Evolutionary conservation across 2,329 filamentous ascomycete genomes (phyloP), one percentile per base, ranked within the genome.

Genomic region (Cercospora zeae-maydis): DNA sequence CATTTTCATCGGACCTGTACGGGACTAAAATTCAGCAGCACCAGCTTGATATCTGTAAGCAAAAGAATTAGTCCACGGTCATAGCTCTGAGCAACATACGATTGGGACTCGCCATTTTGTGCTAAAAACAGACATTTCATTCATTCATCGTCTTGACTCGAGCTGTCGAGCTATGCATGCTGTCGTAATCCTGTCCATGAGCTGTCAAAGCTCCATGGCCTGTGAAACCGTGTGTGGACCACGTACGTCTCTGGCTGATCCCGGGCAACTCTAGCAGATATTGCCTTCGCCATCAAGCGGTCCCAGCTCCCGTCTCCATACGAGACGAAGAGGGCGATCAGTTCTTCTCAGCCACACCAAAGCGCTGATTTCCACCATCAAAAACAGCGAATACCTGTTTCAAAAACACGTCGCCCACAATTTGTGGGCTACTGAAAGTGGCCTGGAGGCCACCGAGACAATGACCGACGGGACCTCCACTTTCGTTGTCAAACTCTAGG

Each of bases 371-470:
- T 21, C 79, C 78, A 13, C 78, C 81, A 65, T 84, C 78, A 71
- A 88, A 88, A 61, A 85, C 84, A 51, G 85, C 84, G 70, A 86
- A 85, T 67, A 85, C 79, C 4, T 83, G 78, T 75, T 83, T 85
- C 70, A 88, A 80, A 74, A 87, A 82, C 27, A 82, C 79, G 69
- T 87, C 86, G n/a, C 86, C 86, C 60, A 82, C 82, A 72, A 91
- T 86, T 75, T 87, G 84, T 37, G 88, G 74, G 30, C 78, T 76
- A 13, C 78, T 58, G 10, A 77, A 1, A 81, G 79, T 60, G 71
- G 71, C 52, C 77, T 91, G 88, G 16, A 91, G 76, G 68, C 87
- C 88, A 63, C 87, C 88, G 68, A 88, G 90, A 79, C 88, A 91
- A 60, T 79, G 84, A 45, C 80, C 79, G 10, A 27, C 30, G 24